These are phyloP conservation scores for Pulveroboletus sp. DNA, from an alignment of 768 basidiomycete genomes.

Conservation along the genomic window DNA sequence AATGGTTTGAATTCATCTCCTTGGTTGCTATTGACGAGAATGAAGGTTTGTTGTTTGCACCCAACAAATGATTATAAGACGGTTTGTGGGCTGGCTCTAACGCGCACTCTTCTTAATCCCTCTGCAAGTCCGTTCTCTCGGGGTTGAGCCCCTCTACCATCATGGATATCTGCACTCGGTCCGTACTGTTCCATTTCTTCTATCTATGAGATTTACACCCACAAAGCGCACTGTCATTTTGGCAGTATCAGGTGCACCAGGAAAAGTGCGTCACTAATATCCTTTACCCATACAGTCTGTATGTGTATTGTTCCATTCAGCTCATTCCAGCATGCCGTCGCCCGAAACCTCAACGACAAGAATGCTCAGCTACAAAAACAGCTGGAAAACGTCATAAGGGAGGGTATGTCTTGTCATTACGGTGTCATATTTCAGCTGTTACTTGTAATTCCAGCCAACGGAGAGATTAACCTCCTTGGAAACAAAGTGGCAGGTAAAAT, in stretches of 20 bases:
- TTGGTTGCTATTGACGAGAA: constrained; percentile 1
- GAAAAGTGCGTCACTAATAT: constrained; percentile 51
- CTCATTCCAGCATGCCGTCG: constrained; percentile 79
- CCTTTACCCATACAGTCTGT: not conserved
- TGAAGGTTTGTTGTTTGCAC: constrained; percentile 73
- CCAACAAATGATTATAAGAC: constrained; percentile 92
- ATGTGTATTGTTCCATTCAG: constrained; percentile 8
- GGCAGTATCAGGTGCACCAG: constrained; percentile 88
- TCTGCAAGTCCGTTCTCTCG: constrained; percentile 71
- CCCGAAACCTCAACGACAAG: constrained; percentile 77
- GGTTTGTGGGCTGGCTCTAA: constrained; percentile 42
- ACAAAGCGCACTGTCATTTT: constrained; percentile 75
- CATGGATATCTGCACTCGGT: constrained; percentile 81
- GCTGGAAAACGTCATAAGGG: constrained; percentile 77
- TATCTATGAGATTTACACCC: constrained; percentile 2
- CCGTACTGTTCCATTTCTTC: constrained; percentile 9
- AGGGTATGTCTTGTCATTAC: constrained; percentile 45
- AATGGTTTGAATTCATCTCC: constrained; percentile 12
- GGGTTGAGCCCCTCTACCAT: constrained; percentile 72
- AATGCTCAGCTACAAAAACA: constrained; percentile 81
- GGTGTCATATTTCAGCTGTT: not conserved
- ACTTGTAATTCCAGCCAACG: constrained; percentile 50
- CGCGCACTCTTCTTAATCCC: constrained; percentile 1
- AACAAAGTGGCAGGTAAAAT: constrained; percentile 59
- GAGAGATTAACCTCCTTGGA: constrained; percentile 65